Evolutionary conservation across 2,329 filamentous ascomycete species (phyloP), one percentile per base, ranked within the genome.

Genomic region (Trematosphaeria pertusa): DNA sequence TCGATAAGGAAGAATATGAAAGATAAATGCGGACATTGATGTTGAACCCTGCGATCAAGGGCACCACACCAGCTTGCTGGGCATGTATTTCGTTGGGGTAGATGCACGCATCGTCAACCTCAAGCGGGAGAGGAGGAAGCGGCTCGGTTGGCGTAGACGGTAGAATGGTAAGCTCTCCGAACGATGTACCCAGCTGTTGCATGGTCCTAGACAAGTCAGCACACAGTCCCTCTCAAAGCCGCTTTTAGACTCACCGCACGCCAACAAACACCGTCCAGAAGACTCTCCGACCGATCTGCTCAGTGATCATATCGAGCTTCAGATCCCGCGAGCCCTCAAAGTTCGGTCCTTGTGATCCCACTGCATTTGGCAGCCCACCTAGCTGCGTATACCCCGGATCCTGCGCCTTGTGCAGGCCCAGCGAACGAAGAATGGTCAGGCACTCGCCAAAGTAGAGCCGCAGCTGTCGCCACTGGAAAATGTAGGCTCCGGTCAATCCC

Each of bases 251-350:
- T 39, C 52, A 86, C 81, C 86, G 81, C 49, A 89, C 82, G 24
- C 87, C 87, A 4, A 91, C 83, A 52, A 94, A 85, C 57, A 91
- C 80, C 17, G 89, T 87, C 86, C 91, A 96, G 69, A 95, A 96
- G 31, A 96, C 72, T 28, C 83, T 77, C 31, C 79, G 76, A 4
- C 79, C 80, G 49, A 85, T 86, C 52, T 80, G 75, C 46, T 75
- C 68, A 3, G 75, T 79, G 48, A 80, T 78, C 30, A 65, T 57
- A 57, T 78, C 76, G 11, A 73, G 50, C 24, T 67, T 64, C 21
- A 68, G 55, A 32, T 75, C 73, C 15, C 62, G 62, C 14, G 57
- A 68, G 15, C 66, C 68, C 38, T 75, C 72, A 26, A 60, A 61
- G 26, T 64, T 63, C 14, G 65, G 62, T 10, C 71, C 67, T 40